Conservation (phyloP, 805 yeast species). For the Myxozyma udenii region DNA sequence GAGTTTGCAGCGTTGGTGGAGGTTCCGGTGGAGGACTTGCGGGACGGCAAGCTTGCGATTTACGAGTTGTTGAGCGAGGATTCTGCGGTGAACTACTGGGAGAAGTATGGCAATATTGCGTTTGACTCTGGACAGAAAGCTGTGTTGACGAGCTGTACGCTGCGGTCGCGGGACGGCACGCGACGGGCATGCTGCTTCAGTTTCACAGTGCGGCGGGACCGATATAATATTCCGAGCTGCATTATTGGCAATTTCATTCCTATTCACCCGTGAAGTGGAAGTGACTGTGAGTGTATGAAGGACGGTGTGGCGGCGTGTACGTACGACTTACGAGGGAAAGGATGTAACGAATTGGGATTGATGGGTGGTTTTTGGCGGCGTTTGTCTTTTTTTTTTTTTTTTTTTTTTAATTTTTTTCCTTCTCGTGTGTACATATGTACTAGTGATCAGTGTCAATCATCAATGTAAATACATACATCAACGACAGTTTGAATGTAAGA, state of each 20-base stretch:
- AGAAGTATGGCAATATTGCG: slow-evolving; percentile 92
- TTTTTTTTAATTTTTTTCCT: too few species aligned
- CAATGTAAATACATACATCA: too few species aligned
- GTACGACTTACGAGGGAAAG: too few species aligned
- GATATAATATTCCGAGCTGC: slow-evolving; percentile 93
- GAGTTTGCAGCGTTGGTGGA: slow-evolving; percentile 94
- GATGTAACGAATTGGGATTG: too few species aligned
- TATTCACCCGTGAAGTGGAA: slow-evolving; percentile 41
- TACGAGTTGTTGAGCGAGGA: slow-evolving; percentile 94
- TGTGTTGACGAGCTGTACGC: slow-evolving; percentile 84
- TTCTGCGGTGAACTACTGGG: slow-evolving; percentile 96
- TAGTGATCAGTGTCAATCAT: too few species aligned
- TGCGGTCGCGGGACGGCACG: slow-evolving; percentile 78
- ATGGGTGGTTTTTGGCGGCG: too few species aligned
- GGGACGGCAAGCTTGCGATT: slow-evolving; percentile 88
- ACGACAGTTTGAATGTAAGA: too few species aligned
- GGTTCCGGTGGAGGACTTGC: slow-evolving; percentile 80
- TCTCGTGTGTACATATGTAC: too few species aligned
- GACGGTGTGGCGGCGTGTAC: neutral
- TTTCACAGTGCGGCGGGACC: slow-evolving; percentile 86
- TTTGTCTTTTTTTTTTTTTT: too few species aligned
- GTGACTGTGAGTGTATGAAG: neutral
- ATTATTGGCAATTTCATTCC: slow-evolving; percentile 95
- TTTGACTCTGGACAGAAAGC: slow-evolving; percentile 95
- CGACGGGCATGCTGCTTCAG: slow-evolving; percentile 87